phyloP scores from a whole-genome alignment of 2,329 filamentous ascomycete species.

The Cladosporium velox region DNA sequence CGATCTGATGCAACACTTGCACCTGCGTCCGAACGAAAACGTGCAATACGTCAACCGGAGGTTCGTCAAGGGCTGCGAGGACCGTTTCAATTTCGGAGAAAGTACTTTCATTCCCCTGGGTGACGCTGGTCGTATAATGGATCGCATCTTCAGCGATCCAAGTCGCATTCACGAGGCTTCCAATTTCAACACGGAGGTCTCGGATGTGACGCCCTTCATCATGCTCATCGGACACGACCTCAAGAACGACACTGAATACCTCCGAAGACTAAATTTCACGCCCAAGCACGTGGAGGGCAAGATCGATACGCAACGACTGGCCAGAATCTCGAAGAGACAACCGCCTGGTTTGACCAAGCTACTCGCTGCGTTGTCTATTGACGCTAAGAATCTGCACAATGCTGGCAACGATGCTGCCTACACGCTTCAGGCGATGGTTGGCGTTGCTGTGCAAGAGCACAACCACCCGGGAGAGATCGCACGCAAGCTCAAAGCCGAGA shows the following conservation, averaged over 20 bases:
- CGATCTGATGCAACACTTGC: slow-evolving; percentile 68
- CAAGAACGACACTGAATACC: slow-evolving; percentile 66
- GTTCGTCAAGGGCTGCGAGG: slow-evolving; percentile 73
- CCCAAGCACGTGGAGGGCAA: slow-evolving; percentile 60
- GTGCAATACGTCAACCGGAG: slow-evolving; percentile 64
- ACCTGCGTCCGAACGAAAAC: slow-evolving; percentile 71
- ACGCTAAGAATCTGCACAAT: slow-evolving; percentile 44
- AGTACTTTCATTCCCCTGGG: slow-evolving; percentile 57
- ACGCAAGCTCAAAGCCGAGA: background rate
- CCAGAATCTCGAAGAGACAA: slow-evolving; percentile 53
- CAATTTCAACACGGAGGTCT: background rate
- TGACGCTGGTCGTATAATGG: slow-evolving; percentile 50
- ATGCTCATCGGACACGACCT: slow-evolving; percentile 80
- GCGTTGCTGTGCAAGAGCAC: slow-evolving; percentile 16
- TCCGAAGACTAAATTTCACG: slow-evolving; percentile 66
- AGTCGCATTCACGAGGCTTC: slow-evolving; percentile 43
- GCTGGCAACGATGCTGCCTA: slow-evolving; percentile 44
- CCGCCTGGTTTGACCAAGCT: slow-evolving; percentile 61
- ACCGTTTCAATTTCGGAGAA: slow-evolving; percentile 70
- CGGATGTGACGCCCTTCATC: slow-evolving; percentile 49
- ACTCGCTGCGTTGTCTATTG: slow-evolving; percentile 64
- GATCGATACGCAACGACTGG: slow-evolving; percentile 72
- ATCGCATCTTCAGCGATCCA: slow-evolving; percentile 58
- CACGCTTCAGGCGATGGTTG: slow-evolving; percentile 29
- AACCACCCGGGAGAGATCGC: slow-evolving; percentile 1